These are phyloP conservation scores for Botrytis paeoniae DNA, from an alignment of 2,329 filamentous ascomycete species.

Conservation along the genomic window DNA sequence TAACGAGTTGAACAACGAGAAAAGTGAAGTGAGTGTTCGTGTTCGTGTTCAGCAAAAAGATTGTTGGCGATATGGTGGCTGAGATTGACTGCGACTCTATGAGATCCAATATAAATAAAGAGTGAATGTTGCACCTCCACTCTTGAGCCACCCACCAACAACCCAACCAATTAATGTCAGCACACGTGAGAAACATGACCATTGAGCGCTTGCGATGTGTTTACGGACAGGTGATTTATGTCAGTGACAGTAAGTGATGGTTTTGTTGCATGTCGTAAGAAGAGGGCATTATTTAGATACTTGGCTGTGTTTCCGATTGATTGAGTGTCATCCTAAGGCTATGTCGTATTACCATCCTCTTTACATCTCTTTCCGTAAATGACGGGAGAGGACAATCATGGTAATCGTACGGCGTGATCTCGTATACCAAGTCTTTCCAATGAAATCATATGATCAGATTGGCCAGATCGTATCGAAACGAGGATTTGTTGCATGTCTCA, in stretches of 20 bases:
- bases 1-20: not conserved
- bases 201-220: not conserved
- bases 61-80: slow-evolving; percentile 1
- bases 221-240: not conserved
- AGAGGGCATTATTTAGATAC: not conserved
- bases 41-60: not conserved
- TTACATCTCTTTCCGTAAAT: too few relatives aligned
- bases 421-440: not conserved
- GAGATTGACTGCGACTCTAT: slow-evolving; percentile 1
- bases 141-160: not conserved
- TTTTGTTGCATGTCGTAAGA: slow-evolving; percentile 5
- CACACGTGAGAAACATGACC: not conserved
- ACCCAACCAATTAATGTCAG: not conserved
- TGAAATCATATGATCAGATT: not conserved
- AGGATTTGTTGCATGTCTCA: not conserved
- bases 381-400: not conserved
- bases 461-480: not conserved
- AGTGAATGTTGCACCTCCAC: not conserved
- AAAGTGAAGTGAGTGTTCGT: not conserved
- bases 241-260: not conserved
- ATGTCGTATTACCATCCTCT: not conserved
- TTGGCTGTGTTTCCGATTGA: not conserved
- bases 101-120: not conserved
- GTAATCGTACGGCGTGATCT: not conserved
- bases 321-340: not conserved